Evolutionary conservation across 495 filamentous ascomycete genomes (phyloP), one percentile per base, ranked within the genome.

Genomic region (Talaromyces borbonicus): DNA sequence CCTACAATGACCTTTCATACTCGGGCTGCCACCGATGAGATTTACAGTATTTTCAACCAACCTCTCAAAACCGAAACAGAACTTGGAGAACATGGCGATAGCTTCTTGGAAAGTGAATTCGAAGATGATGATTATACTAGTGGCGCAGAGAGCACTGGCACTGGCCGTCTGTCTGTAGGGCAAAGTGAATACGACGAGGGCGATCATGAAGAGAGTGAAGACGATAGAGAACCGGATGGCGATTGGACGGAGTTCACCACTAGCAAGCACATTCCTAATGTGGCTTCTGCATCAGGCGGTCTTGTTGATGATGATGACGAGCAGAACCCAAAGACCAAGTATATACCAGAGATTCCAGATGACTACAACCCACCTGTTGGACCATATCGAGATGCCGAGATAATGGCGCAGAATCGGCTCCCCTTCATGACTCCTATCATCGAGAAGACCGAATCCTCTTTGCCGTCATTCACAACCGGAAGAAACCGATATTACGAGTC

Each of bases 391-490:
- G 81, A 93, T 53, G 77, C 84, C 51, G 72, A 71, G 1, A 75
- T 86, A 53, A 71, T 80, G 43, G 84, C 86, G 50, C 89, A 95
- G 51, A 93, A 83, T 58, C 81, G 88, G 40, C 70, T 96, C 6
- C 92, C 90, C 27, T 96, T 95, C 61, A 98, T 98, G 92, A 98
- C 92, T 1, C 92, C 92, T 9, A 98, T 98, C 49, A 87, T 90
- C 5, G 92, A 98, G 59, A 83, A 83, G 53, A 98, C 92, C 0
- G 92, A 98, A 62, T 84, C 80, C 16, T 92, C 87, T 0, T 58
- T 94, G 16, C 81, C 79, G 19, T 66, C 83, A 20, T 69, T 75
- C 37, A 82, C 82, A 1, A 68, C 51, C 51, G 67, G 55, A 60
- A 70, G 56, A 62, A 79, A 39, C 69, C 77, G 52, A 66, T 72